Evolutionary conservation across 495 filamentous ascomycete genomes (phyloP).

Genomic region (Aspergillus baeticus): DNA sequence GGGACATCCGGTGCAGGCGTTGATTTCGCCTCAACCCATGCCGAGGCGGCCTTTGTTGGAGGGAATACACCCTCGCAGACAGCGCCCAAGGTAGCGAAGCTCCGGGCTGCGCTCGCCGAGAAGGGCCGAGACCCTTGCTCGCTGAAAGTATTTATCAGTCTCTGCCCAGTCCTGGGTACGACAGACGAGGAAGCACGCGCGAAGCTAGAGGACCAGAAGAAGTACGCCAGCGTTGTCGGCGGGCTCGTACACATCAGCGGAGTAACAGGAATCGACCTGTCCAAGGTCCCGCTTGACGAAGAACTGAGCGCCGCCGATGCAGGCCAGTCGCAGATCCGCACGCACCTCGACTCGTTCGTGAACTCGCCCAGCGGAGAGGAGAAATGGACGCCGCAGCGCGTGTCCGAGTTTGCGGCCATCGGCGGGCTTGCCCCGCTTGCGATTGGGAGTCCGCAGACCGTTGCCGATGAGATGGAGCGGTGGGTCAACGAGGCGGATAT

Average conservation of each 20-base stretch:
- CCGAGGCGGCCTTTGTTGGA: slow-evolving; percentile 52
- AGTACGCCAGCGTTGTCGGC: no score
- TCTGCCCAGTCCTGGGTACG: slow-evolving; percentile 48
- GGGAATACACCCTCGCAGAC: slow-evolving; percentile 46
- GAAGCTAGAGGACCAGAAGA: slow-evolving; percentile 43
- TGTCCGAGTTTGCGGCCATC: no score
- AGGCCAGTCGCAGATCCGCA: no score
- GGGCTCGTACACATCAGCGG: no score
- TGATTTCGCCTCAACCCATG: slow-evolving; percentile 60
- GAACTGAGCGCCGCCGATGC: no score
- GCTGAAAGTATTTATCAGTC: slow-evolving; percentile 51
- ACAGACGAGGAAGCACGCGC: slow-evolving; percentile 52
- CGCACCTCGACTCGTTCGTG: no score
- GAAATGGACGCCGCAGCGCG: no score
- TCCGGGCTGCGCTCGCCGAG: slow-evolving; percentile 43
- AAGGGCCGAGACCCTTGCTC: slow-evolving; percentile 43
- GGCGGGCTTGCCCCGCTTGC: no score
- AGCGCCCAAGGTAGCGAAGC: slow-evolving; percentile 43
- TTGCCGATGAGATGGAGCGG: no score
- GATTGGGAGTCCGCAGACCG: not conserved
- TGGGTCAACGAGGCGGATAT: slow-evolving; percentile 55
- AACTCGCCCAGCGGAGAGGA: no score
- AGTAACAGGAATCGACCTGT: no score
- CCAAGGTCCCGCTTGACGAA: no score
- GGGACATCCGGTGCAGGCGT: slow-evolving; percentile 62